Evolutionary conservation across 768 basidiomycete species (phyloP).

Genomic region (Coprinopsis marcescibilis): DNA sequence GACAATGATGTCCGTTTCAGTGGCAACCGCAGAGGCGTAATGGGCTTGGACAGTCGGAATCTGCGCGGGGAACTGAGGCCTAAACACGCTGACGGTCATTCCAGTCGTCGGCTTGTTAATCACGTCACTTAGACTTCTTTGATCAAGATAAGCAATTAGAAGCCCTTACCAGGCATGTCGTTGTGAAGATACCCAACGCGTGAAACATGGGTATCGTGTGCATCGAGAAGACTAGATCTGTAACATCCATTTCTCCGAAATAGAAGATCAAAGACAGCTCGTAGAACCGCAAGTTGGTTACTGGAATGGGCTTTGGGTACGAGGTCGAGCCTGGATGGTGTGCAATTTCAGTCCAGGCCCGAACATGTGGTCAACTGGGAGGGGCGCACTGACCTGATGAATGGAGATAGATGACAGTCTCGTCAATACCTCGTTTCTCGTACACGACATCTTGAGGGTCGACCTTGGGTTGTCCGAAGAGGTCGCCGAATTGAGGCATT

Average conservation of each 20-base stretch:
- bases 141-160: neutral
- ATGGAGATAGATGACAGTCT: constrained; percentile 15
- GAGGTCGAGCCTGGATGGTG: constrained; percentile 18
- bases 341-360: neutral
- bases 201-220: neutral
- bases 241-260: neutral
- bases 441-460: neutral
- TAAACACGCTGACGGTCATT: constrained; percentile 20
- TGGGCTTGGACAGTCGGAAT: constrained; percentile 16
- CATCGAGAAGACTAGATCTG: neutral
- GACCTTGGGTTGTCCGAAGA: neutral
- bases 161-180: constrained; percentile 16
- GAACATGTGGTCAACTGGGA: neutral
- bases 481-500: constrained; percentile 5
- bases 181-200: constrained; percentile 4
- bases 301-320: constrained; percentile 21
- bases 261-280: constrained; percentile 18
- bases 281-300: constrained; percentile 8
- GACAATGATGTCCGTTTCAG: constrained; percentile 7
- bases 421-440: neutral
- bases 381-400: constrained; percentile 18
- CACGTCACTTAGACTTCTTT: neutral
- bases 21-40: constrained; percentile 10
- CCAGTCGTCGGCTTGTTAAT: constrained; percentile 10
- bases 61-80: constrained; percentile 13